Conservation (phyloP, 805 yeast species). For the Myxozyma geophila region DNA sequence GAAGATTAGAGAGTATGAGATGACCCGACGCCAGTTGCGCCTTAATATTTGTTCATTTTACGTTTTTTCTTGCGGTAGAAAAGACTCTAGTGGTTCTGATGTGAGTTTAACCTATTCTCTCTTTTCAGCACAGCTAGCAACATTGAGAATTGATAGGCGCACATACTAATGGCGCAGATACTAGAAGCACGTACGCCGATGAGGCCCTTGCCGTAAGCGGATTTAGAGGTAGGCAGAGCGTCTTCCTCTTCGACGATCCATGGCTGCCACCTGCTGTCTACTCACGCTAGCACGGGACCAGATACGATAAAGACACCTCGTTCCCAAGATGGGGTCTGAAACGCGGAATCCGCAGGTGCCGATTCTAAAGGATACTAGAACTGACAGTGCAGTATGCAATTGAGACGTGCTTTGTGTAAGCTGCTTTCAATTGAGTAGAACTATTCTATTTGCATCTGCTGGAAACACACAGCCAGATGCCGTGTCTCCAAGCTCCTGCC, state of each 20-base stretch:
- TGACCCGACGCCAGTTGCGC: conserved; percentile 57
- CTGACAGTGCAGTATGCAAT: no score
- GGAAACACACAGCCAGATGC: no score
- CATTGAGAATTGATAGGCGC: conserved; percentile 55
- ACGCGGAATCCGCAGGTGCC: conserved; percentile 23
- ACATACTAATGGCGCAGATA: conserved; percentile 67
- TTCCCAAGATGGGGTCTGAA: conserved; percentile 27
- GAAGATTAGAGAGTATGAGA: conserved; percentile 72
- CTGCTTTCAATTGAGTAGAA: background rate
- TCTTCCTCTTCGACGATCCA: conserved; percentile 18
- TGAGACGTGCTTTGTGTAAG: conserved; percentile 5
- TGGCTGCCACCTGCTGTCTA: conserved; percentile 15
- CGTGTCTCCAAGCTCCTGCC: no score
- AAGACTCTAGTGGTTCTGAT: conserved; percentile 62
- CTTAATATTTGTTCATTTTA: conserved; percentile 61
- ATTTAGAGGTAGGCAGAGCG: conserved; percentile 11
- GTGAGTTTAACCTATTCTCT: conserved; percentile 62
- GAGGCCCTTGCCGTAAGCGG: conserved; percentile 45
- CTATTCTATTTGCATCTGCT: no score
- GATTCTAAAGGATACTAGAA: conserved; percentile 3
- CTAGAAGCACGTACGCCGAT: conserved; percentile 44
- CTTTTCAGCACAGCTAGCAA: conserved; percentile 61
- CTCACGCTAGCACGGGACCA: no score
- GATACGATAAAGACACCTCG: conserved; percentile 7
- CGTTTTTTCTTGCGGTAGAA: conserved; percentile 67